Conservation (phyloP, 805 yeast species). For the Kodamaea neixiangensis region DNA sequence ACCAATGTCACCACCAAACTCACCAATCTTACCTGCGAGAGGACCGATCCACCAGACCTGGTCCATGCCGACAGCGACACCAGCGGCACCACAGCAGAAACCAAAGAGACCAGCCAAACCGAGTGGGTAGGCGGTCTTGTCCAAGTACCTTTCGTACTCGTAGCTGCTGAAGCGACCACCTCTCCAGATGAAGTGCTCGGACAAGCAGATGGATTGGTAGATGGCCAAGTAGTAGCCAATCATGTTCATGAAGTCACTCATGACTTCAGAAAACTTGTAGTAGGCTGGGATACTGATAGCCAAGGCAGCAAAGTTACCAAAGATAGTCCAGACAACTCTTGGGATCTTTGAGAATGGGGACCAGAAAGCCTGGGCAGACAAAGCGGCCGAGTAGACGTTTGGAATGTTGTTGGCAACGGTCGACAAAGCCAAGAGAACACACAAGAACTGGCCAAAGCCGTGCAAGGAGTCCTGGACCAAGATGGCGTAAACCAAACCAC, state of each 20-base stretch:
- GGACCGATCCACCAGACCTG: constrained; percentile 85
- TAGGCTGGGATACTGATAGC: constrained; percentile 90
- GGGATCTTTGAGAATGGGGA: constrained; percentile 73
- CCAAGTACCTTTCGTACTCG: constrained; percentile 61
- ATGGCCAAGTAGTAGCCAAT: constrained; percentile 91
- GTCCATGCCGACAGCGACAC: constrained; percentile 84
- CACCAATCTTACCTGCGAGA: constrained; percentile 61
- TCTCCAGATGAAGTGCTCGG: constrained; percentile 83
- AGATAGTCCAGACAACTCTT: constrained; percentile 77
- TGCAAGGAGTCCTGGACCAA: constrained; percentile 78
- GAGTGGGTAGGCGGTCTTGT: constrained; percentile 60
- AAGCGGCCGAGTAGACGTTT: constrained; percentile 87
- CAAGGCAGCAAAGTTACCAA: constrained; percentile 73
- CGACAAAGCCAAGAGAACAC: constrained; percentile 81
- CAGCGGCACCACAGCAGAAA: constrained; percentile 80
- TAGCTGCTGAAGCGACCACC: constrained; percentile 60
- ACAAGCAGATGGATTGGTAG: constrained; percentile 70
- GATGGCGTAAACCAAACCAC: constrained; percentile 82
- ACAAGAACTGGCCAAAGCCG: constrained; percentile 87
- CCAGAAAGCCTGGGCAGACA: constrained; percentile 86
- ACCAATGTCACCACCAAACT: constrained; percentile 81
- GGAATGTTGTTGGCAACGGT: constrained; percentile 92
- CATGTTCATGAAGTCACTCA: constrained; percentile 86
- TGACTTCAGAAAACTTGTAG: constrained; percentile 68
- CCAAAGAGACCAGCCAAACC: constrained; percentile 81